Percentiles rank a stretch among this genome's conserved stretches.
These are phyloP conservation scores for Aspergillus sp. DNA, from an alignment of 2,329 filamentous ascomycete genomes.

Conservation along the genomic window DNA sequence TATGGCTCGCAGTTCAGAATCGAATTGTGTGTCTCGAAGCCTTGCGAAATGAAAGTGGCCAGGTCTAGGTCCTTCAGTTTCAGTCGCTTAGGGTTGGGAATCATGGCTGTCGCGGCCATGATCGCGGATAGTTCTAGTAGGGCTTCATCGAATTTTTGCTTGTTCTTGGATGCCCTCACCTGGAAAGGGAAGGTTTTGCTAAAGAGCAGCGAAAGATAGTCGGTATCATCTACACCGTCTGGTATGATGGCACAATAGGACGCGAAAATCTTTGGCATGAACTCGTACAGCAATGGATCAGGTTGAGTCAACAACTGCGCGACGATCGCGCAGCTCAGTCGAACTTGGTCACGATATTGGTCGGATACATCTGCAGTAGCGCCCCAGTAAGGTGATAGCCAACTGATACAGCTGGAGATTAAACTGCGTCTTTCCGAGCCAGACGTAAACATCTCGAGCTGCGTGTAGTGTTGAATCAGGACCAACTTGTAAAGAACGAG, in stretches of 20 bases:
- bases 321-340: slow-evolving; percentile 87
- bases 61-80: slow-evolving; percentile 75
- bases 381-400: slow-evolving; percentile 94
- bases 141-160: slow-evolving; percentile 73
- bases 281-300: slow-evolving; percentile 76
- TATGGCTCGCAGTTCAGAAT: slow-evolving; percentile 87
- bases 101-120: slow-evolving; percentile 74
- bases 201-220: slow-evolving; percentile 77
- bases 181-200: slow-evolving; percentile 88
- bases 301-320: slow-evolving; percentile 78
- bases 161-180: slow-evolving; percentile 58
- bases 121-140: slow-evolving; percentile 85
- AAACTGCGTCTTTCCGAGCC: slow-evolving; percentile 70
- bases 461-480: slow-evolving; percentile 86
- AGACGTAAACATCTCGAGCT: slow-evolving; percentile 74
- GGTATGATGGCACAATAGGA: slow-evolving; percentile 76
- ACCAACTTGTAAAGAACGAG: slow-evolving; percentile 88
- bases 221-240: slow-evolving; percentile 55
- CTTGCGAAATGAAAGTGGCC: slow-evolving; percentile 68
- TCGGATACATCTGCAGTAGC: slow-evolving; percentile 66
- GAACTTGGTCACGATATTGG: slow-evolving; percentile 88
- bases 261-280: slow-evolving; percentile 84
- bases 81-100: slow-evolving; percentile 68
- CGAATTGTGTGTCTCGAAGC: slow-evolving; percentile 80
- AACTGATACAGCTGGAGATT: slow-evolving; percentile 76